Evolutionary conservation across 371 early-diverging fungal genomes (phyloP).

Genomic region (Dinochytrium kinnereticum): DNA sequence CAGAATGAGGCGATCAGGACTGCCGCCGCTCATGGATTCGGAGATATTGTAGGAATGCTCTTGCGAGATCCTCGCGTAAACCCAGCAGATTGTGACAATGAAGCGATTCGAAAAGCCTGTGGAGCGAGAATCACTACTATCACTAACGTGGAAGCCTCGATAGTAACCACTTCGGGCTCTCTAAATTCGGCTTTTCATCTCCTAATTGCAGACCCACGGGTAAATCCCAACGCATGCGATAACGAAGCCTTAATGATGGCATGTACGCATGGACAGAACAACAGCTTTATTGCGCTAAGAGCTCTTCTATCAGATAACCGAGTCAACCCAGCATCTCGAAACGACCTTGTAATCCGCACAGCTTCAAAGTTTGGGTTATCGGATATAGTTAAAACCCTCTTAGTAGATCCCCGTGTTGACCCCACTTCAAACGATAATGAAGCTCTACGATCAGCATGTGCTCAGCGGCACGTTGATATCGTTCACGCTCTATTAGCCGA

Average conservation of each 20-base stretch:
- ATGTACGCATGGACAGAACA: neutral
- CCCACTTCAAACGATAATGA: constrained; percentile 16
- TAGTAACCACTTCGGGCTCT: neutral
- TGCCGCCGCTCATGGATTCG: constrained; percentile 9
- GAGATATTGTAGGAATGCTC: constrained; percentile 15
- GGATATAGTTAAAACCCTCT: constrained; percentile 14
- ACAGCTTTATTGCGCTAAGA: constrained; percentile 3
- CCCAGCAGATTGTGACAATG: constrained; percentile 12
- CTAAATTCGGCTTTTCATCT: constrained; percentile 1
- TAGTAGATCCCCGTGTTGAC: constrained; percentile 21
- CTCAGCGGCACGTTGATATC: constrained; percentile 14
- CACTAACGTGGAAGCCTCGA: neutral
- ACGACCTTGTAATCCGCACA: constrained; percentile 2
- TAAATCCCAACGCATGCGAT: constrained; percentile 16
- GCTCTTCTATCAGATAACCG: constrained; percentile 13
- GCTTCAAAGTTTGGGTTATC: constrained; percentile 10
- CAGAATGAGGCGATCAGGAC: constrained; percentile 17
- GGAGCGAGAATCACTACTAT: neutral
- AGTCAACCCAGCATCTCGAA: neutral
- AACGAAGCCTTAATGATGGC: constrained; percentile 18
- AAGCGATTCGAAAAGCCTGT: constrained; percentile 16
- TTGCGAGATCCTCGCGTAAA: constrained; percentile 19
- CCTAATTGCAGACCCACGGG: constrained; percentile 10
- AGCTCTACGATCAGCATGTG: constrained; percentile 19
- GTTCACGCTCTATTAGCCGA: constrained; percentile 11